phyloP scores from a whole-genome alignment of 2,329 filamentous ascomycete genomes.

The Neurospora sp. region DNA sequence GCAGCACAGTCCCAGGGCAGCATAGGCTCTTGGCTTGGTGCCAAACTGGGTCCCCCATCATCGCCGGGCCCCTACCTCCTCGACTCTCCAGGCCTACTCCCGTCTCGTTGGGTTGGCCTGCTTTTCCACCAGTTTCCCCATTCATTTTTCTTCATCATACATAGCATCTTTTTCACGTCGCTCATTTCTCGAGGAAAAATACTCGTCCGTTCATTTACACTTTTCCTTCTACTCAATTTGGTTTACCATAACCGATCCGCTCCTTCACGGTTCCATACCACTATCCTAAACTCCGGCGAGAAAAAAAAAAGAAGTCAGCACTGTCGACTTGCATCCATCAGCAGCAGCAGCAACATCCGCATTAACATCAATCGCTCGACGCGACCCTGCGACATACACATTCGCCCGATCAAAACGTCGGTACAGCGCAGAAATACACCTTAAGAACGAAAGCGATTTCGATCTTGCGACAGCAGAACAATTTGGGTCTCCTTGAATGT shows the following conservation, averaged over 20 bases:
- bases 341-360: not conserved
- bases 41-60: not conserved
- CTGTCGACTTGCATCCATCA: not conserved
- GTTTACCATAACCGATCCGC: conserved; percentile 10
- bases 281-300: not conserved
- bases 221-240: conserved; percentile 14
- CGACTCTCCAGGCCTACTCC: conserved; percentile 1
- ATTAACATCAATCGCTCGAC: not conserved
- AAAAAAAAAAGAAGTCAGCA: not conserved
- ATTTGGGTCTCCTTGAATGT: conserved; percentile 24
- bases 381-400: not conserved
- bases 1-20: not conserved
- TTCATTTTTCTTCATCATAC: conserved; percentile 16
- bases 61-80: conserved; percentile 6
- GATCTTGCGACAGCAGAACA: not conserved
- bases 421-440: not conserved
- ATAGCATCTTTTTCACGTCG: conserved; percentile 20
- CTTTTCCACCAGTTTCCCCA: conserved; percentile 1
- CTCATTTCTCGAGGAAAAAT: conserved; percentile 16
- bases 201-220: conserved; percentile 16
- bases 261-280: conserved; percentile 11
- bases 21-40: not conserved
- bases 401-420: not conserved
- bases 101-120: not conserved
- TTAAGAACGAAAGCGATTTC: not conserved